Evolutionary conservation across 139 green algal genomes (phyloP).

Genomic region (Mesotaenium endlicherianum): DNA sequence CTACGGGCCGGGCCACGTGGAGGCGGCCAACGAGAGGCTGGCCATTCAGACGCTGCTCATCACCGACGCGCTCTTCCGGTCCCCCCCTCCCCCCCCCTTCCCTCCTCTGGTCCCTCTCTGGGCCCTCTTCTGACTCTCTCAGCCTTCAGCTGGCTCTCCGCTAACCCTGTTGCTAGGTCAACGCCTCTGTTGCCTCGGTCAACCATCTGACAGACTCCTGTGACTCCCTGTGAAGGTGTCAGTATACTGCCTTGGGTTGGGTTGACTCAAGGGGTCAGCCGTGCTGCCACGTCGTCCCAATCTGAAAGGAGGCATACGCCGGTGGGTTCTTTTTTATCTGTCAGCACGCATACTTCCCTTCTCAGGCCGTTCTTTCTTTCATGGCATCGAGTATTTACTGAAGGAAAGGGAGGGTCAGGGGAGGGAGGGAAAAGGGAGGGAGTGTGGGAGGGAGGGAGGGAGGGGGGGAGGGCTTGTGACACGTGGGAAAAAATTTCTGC

Average conservation of each 20-base stretch:
- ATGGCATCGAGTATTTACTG: too few species aligned
- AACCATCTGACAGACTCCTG: not conserved
- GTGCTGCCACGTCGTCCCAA: not conserved
- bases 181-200: not conserved
- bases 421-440: not conserved
- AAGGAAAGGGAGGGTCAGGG: too few species aligned
- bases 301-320: not conserved
- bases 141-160: not conserved
- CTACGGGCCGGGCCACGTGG: slow-evolving; percentile 84
- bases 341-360: not conserved
- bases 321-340: not conserved
- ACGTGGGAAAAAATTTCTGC: not conserved
- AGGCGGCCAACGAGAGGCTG: slow-evolving; percentile 66
- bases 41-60: slow-evolving; percentile 83
- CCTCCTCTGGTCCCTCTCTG: not conserved
- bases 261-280: not conserved
- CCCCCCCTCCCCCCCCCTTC: not conserved
- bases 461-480: not conserved
- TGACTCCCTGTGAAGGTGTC: not conserved
- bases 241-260: not conserved
- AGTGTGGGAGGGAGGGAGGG: not conserved
- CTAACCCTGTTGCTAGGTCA: not conserved
- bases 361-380: too few species aligned
- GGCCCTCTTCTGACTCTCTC: not conserved
- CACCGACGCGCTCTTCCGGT: slow-evolving; percentile 72